These are phyloP conservation scores for Penicillium sp. DNA, from an alignment of 2,329 filamentous ascomycete genomes.

Conservation along the genomic window DNA sequence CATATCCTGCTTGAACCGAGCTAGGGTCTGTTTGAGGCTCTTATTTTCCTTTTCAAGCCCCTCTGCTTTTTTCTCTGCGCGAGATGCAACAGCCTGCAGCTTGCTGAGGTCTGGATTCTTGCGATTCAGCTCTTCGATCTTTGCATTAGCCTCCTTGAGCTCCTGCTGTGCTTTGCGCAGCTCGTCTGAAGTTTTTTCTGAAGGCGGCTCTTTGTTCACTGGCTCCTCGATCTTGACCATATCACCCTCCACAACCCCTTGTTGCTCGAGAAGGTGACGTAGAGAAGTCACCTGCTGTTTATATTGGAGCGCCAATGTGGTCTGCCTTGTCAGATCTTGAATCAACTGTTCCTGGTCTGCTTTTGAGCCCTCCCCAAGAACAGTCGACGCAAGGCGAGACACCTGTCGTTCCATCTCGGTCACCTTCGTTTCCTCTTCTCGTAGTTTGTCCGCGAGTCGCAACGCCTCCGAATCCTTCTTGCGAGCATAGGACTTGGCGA, in stretches of 20 bases:
- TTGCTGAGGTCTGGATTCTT: slow-evolving; percentile 31
- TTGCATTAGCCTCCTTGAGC: slow-evolving; percentile 32
- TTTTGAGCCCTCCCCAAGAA: slow-evolving; percentile 29
- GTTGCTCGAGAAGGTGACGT: slow-evolving; percentile 35
- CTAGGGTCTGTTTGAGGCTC: slow-evolving; percentile 20
- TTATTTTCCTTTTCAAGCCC: slow-evolving; percentile 40
- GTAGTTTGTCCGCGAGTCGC: slow-evolving; percentile 49
- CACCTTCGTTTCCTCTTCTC: slow-evolving; percentile 45
- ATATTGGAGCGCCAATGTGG: slow-evolving; percentile 41
- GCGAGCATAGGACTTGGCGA: slow-evolving; percentile 54
- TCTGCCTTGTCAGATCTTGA: slow-evolving; percentile 41
- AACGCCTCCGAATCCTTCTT: slow-evolving; percentile 54
- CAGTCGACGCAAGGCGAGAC: slow-evolving; percentile 38
- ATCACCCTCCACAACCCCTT: slow-evolving; percentile 34
- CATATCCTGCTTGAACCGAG: slow-evolving; percentile 25
- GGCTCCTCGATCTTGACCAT: slow-evolving; percentile 20
- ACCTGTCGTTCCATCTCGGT: slow-evolving; percentile 42
- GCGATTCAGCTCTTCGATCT: slow-evolving; percentile 31
- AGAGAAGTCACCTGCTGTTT: slow-evolving; percentile 39
- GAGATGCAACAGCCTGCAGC: slow-evolving; percentile 33
- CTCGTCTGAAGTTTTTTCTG: slow-evolving; percentile 21
- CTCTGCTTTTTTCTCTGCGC: slow-evolving; percentile 38
- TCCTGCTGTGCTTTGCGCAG: slow-evolving; percentile 32
- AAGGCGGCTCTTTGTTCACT: slow-evolving; percentile 13
- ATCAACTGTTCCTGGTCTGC: slow-evolving; percentile 39